Evolutionary conservation across 768 basidiomycete genomes (phyloP), one percentile per base, ranked within the genome.

Genomic region (Naganishia vaughanmartiniae): DNA sequence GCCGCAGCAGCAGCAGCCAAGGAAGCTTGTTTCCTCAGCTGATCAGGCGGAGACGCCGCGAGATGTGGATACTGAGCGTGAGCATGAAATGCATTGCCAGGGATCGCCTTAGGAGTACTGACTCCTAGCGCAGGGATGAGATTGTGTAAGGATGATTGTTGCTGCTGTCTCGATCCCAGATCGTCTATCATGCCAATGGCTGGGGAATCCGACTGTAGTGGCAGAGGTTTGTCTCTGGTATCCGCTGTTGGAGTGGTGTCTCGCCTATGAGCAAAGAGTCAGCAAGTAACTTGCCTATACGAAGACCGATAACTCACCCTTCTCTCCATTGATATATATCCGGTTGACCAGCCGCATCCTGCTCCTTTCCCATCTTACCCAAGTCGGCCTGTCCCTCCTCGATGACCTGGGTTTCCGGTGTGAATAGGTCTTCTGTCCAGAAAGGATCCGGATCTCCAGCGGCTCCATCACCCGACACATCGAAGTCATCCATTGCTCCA

Each of bases 331-430:
- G 53, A 14, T 68, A 45, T 2, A 45, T 54, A 31, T 54, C 30
- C 17, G 33, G 42, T 56, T 63, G 45, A 66, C 65, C 9, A 58
- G 17, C 17, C 15, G n/a, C 53, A 65, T 46, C 67, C 58, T 60
- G 45, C 33, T 65, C 63, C 53, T 63, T 24, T 33, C 71, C 51
- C 71, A 72, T 65, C 31, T 58, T 36, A 67, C 71, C 68, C 54
- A 72, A 17, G 66, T 55, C 34, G 48, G 60, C 39, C 39, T 63
- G 39, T 30, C 42, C 60, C 19, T 63, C 42, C 15, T 26, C 31
- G 28, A 63, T 63, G n/a, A 45, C n/a, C 42, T 63, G 36, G 11
- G 36, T 30, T 15, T 63, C 60, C 12, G 36, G 21, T 26, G 60
- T 63, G 24, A 63, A 63, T 34, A 63, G 24, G 28, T 63, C 60